These are phyloP conservation scores for Ehretia macrophylla DNA, from an alignment of 257 asterid species.

Conservation along the genomic window DNA sequence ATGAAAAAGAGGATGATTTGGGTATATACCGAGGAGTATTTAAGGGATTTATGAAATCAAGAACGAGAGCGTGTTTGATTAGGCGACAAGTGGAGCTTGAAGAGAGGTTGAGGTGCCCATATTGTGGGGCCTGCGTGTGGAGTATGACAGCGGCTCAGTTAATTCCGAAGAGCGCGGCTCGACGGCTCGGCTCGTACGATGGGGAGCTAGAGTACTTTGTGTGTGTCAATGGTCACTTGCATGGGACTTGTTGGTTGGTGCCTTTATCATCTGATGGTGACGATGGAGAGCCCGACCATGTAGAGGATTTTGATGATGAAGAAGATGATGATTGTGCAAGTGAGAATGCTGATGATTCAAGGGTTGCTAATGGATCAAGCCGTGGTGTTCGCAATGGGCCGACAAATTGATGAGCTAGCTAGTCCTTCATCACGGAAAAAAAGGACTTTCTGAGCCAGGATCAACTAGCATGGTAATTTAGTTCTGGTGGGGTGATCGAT, in stretches of 20 bases:
- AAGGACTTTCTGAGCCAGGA: too few relatives aligned
- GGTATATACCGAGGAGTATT: slow-evolving; percentile 81
- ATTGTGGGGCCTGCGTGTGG: slow-evolving; percentile 76
- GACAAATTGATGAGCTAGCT: not conserved
- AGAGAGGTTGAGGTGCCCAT: slow-evolving; percentile 54
- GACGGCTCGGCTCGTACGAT: slow-evolving; percentile 73
- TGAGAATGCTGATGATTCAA: not conserved
- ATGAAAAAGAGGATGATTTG: slow-evolving; percentile 29
- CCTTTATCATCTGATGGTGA: slow-evolving; percentile 61
- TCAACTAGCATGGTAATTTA: too few relatives aligned
- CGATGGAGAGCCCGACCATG: slow-evolving; percentile 10
- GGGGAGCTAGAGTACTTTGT: slow-evolving; percentile 71
- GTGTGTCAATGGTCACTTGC: slow-evolving; percentile 78
- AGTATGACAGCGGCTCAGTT: slow-evolving; percentile 81
- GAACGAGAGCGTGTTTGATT: slow-evolving; percentile 63
- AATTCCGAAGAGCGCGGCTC: slow-evolving; percentile 55
- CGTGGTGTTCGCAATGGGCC: too few relatives aligned
- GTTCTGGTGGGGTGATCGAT: too few relatives aligned
- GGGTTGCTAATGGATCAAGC: not conserved
- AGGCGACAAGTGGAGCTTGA: slow-evolving; percentile 50
- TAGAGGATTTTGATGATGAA: not conserved
- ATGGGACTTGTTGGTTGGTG: slow-evolving; percentile 75
- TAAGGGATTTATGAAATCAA: slow-evolving; percentile 51
- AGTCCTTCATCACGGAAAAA: too few relatives aligned
- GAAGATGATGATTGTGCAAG: slow-evolving; percentile 1